These are phyloP conservation scores for Pseudevernia furfuracea DNA, from an alignment of 495 filamentous ascomycete genomes.

Conservation along the genomic window DNA sequence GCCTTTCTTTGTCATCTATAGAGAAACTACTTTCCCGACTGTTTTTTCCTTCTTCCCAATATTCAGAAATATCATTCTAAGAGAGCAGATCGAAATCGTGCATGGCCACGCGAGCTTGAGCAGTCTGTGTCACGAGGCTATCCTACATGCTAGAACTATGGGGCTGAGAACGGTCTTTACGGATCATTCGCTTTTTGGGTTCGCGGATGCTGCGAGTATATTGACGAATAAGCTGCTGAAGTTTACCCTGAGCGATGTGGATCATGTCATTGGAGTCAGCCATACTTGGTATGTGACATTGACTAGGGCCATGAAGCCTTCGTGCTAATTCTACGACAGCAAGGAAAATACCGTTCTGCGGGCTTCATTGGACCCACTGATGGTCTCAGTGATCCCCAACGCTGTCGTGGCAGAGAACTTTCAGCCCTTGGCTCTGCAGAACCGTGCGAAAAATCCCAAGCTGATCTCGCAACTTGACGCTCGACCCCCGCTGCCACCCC, in stretches of 20 bases:
- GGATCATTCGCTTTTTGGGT: slow-evolving; percentile 96
- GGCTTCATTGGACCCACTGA: slow-evolving; percentile 87
- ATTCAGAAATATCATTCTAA: slow-evolving; percentile 88
- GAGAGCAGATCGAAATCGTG: slow-evolving; percentile 92
- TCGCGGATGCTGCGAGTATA: slow-evolving; percentile 93
- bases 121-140: slow-evolving; percentile 88
- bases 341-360: slow-evolving; percentile 97
- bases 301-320: not conserved
- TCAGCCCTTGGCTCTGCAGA: slow-evolving; percentile 51
- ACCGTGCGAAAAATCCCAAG: slow-evolving; percentile 25
- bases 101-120: slow-evolving; percentile 92
- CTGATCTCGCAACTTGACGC: slow-evolving; percentile 28
- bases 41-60: slow-evolving; percentile 98
- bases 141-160: slow-evolving; percentile 94
- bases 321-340: slow-evolving; percentile 38
- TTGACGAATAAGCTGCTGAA: slow-evolving; percentile 95
- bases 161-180: slow-evolving; percentile 91
- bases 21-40: slow-evolving; percentile 89
- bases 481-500: slow-evolving; percentile 39
- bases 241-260: slow-evolving; percentile 91
- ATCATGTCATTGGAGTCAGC: slow-evolving; percentile 95
- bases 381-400: slow-evolving; percentile 97
- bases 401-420: slow-evolving; percentile 97
- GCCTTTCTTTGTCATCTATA: slow-evolving; percentile 90
- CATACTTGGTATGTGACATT: slow-evolving; percentile 72